Evolutionary conservation across 1,284 basidiomycete genomes (phyloP).

Genomic region (Schizophyllum amplum): DNA sequence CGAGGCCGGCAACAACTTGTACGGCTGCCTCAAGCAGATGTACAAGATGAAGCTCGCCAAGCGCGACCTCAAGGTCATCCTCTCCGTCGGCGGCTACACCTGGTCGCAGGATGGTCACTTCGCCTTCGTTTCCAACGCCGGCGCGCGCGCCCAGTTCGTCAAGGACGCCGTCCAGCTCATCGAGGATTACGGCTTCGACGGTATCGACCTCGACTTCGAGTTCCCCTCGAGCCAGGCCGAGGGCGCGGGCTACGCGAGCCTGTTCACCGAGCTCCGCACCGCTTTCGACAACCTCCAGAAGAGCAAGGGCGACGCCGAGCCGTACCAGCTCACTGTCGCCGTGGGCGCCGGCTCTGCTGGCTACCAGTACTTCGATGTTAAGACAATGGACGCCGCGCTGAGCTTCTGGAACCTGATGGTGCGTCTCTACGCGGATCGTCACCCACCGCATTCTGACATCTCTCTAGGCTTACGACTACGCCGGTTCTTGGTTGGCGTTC

Average conservation of each 20-base stretch:
- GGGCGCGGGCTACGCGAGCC: slow-evolving; percentile 51
- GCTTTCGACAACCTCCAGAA: slow-evolving; percentile 44
- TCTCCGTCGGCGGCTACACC: slow-evolving; percentile 75
- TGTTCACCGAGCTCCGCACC: slow-evolving; percentile 48
- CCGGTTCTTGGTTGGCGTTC: slow-evolving; percentile 60
- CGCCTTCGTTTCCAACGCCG: slow-evolving; percentile 46
- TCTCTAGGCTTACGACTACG: slow-evolving; percentile 66
- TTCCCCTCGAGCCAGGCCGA: slow-evolving; percentile 39
- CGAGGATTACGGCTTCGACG: slow-evolving; percentile 86
- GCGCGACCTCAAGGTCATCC: slow-evolving; percentile 68
- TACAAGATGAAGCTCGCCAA: slow-evolving; percentile 67
- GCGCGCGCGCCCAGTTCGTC: slow-evolving; percentile 65
- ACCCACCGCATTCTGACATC: neutral
- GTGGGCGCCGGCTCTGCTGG: slow-evolving; percentile 61
- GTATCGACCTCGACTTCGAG: slow-evolving; percentile 20
- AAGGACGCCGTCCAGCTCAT: slow-evolving; percentile 62
- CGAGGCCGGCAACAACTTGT: slow-evolving; percentile 67
- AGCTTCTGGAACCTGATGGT: slow-evolving; percentile 91
- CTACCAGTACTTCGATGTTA: slow-evolving; percentile 57
- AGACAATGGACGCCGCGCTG: slow-evolving; percentile 31
- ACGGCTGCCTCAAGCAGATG: slow-evolving; percentile 84
- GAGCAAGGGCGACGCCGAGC: slow-evolving; percentile 49
- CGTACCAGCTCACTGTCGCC: slow-evolving; percentile 53
- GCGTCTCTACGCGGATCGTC: slow-evolving; percentile 16
- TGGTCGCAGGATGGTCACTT: slow-evolving; percentile 64